These are phyloP conservation scores for Clarireedia hainanense DNA, from an alignment of 2,329 filamentous ascomycete species.

Conservation along the genomic window DNA sequence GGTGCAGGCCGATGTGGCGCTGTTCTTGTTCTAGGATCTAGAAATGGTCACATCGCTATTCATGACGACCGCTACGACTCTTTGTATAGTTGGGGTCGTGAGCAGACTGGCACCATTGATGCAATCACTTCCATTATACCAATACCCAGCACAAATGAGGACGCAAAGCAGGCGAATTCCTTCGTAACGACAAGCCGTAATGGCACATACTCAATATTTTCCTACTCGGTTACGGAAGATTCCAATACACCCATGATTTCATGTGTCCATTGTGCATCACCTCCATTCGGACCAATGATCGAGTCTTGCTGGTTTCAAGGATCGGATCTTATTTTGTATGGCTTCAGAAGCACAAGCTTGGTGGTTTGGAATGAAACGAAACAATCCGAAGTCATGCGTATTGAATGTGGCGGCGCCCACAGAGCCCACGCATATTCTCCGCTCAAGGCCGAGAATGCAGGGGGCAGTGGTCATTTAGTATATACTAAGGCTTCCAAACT, in stretches of 20 bases:
- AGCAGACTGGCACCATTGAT: conserved; percentile 35
- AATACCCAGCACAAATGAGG: conserved; percentile 30
- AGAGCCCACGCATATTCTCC: conserved; percentile 58
- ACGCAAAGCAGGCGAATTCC: conserved; percentile 37
- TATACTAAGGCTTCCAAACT: conserved; percentile 64
- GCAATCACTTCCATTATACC: conserved; percentile 60
- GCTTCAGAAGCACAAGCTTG: conserved; percentile 74
- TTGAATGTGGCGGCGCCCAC: conserved; percentile 82
- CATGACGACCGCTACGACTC: conserved; percentile 29
- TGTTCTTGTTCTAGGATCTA: conserved; percentile 45
- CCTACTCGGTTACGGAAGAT: conserved; percentile 7
- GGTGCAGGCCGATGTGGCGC: conserved; percentile 35
- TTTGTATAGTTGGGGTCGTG: conserved; percentile 14
- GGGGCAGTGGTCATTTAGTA: conserved; percentile 47
- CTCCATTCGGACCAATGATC: conserved; percentile 68
- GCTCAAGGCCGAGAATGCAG: conserved; percentile 11
- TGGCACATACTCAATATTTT: conserved; percentile 62
- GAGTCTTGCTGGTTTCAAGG: conserved; percentile 60
- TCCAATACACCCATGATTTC: conserved; percentile 11
- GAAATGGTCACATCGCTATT: conserved; percentile 44
- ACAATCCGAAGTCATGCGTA: conserved; percentile 59
- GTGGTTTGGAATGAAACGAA: conserved; percentile 71
- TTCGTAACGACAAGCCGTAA: conserved; percentile 71
- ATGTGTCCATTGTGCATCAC: conserved; percentile 57
- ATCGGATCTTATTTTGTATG: conserved; percentile 61